Conservation (phyloP, 2,329 filamentous ascomycete species). For the Alternaria novae-zelandiae region DNA sequence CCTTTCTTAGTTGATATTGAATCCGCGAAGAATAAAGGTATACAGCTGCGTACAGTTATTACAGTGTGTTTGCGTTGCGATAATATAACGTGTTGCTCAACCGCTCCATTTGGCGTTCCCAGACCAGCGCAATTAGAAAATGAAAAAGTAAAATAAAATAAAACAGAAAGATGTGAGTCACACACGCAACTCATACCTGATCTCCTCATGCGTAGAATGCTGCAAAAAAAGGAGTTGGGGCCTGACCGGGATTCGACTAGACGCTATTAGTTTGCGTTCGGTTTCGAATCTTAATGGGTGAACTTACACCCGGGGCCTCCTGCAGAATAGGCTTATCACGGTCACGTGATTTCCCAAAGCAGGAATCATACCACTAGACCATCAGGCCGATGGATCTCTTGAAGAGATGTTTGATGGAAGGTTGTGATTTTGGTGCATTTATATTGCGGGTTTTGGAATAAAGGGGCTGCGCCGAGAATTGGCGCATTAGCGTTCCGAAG, state of each 20-base stretch:
- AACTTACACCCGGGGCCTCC: constrained; percentile 39
- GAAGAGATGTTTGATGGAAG: constrained; percentile 4
- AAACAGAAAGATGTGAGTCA: neutral
- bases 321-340: constrained; percentile 23
- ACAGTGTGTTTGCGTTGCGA: neutral
- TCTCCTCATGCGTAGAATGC: neutral
- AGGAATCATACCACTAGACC: constrained; percentile 39
- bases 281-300: constrained; percentile 20
- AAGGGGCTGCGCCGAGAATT: neutral
- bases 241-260: constrained; percentile 38
- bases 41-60: neutral
- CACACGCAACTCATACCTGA: neutral
- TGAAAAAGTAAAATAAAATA: neutral
- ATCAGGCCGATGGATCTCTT: constrained; percentile 9
- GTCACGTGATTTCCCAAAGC: constrained; percentile 20
- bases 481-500: neutral
- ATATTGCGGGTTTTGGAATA: neutral
- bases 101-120: neutral
- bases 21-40: neutral
- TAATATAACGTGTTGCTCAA: neutral
- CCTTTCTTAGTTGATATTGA: neutral
- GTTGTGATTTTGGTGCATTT: fast-evolving
- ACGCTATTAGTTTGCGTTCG: constrained; percentile 14
- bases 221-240: constrained; percentile 27
- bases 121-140: neutral